Evolutionary conservation across 1,139 yeast genomes (phyloP), one percentile per base, ranked within the genome.

Genomic region (Williopsis jadinii): DNA sequence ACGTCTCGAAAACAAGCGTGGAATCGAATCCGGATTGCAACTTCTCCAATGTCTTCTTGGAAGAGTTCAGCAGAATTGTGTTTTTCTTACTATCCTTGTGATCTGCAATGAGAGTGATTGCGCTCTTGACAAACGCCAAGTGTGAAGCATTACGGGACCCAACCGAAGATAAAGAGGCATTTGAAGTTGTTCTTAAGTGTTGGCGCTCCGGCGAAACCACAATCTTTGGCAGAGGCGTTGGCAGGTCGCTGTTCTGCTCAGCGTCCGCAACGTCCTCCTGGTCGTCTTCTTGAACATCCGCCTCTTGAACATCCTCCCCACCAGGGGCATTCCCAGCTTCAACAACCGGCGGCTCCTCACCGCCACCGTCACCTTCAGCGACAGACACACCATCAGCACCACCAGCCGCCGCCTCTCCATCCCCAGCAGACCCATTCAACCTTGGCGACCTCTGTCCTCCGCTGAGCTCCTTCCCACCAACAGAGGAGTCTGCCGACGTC

Each of bases 1-100:
- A 61, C 2, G 86, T 80, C 50, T 80, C 85, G 54, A 81, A 78
- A 4, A 82, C 68, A 11, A 66, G 59, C 8, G 62, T 51, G 0
- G 81, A 73, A 29, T 73, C 65, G 24, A 77, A 69, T 6, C 64
- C 65, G 1, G 45, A 27, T 5, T 50, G 53, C 35, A 67, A 41
- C 35, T 54, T 56, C 11, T 67, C 70, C 28, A 73, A 49, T 0
- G 73, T 74, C 40, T 64, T 67, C 32, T 64, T 59, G 10, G 70
- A 64, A 1, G 75, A 61, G 27, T 59, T 60, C 11, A 65, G 63
- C 35, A 77, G 57, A 5, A 64, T 62, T 9, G 69, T 64, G 43
- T 67, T 66, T 49, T 74, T 73, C 43, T 72, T 71, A 10, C 73
- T 71, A 34, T 75, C 80, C 44, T 71, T 73, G 38, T 73, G 65